phyloP scores from a whole-genome alignment of 208 protist genomes.

The Porcisia hertigi region DNA sequence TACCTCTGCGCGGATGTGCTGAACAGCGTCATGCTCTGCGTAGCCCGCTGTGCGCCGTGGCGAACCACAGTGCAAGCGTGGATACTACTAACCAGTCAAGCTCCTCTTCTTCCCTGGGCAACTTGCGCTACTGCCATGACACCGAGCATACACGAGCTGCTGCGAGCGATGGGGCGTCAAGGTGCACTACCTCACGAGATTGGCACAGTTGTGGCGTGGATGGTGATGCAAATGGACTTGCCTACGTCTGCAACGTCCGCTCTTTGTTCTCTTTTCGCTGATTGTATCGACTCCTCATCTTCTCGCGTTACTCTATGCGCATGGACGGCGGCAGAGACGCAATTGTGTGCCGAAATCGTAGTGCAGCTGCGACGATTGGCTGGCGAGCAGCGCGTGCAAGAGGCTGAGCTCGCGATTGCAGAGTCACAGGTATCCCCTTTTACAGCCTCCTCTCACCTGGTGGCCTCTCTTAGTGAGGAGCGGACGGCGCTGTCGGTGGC shows the following conservation, averaged over 20 bases:
- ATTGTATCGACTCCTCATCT: conserved; percentile 5
- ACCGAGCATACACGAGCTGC: conserved; percentile 17
- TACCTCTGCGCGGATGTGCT: conserved; percentile 18
- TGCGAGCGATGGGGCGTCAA: conserved; percentile 31
- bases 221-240: conserved; percentile 16
- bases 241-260: conserved; percentile 2
- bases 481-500: neutral
- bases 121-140: neutral
- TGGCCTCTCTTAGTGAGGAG: neutral
- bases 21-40: conserved; percentile 20
- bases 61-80: conserved; percentile 32
- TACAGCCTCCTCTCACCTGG: neutral
- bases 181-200: conserved; percentile 28
- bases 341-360: conserved; percentile 19
- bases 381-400: conserved; percentile 36
- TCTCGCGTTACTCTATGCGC: neutral
- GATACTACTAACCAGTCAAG: conserved; percentile 18
- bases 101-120: conserved; percentile 22
- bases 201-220: conserved; percentile 20
- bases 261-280: conserved; percentile 12
- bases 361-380: conserved; percentile 15
- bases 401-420: conserved; percentile 17
- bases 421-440: conserved; percentile 4
- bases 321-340: conserved; percentile 28
- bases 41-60: conserved; percentile 32